Evolutionary conservation across 139 green algal genomes (phyloP), one percentile per base, ranked within the genome.

Genomic region (Mesotaenium endlicherianum): DNA sequence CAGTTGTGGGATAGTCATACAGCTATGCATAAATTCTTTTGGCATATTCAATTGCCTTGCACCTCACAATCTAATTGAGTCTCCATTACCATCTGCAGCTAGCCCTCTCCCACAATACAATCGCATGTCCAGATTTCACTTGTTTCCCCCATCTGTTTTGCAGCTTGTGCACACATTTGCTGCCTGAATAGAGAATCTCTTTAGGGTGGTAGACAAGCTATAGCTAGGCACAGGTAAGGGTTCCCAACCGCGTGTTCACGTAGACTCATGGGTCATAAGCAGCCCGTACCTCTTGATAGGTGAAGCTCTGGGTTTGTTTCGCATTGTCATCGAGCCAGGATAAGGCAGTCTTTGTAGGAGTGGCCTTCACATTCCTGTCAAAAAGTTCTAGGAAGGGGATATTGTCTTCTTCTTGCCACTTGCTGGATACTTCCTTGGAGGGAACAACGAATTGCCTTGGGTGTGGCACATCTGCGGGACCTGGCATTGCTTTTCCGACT

Each of bases 291-390:
- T 83, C 17, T 53, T 43, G 50, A 44, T 77, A 83, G 2, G 77
- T 83, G 55, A 58, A 77, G 26, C 4, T 55, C 55, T 75, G 36
- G 43, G 57, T 36, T 0, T 53, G n/a, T 53, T 60, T n/a, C 0
- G 50, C 77, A 39, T 77, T 81, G 43, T 72, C 77, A 16, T 31
- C 77, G 31, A 83, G 26, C 77, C 77, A 83, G 0, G 55, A 70
- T 16, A 83, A 20, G 43, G 77, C 77, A 43, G 57, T 34, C 55
- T 83, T 83, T 2, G 2, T 30, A 5, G 77, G 77, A n/a, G 20
- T 20, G 34, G 17, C 45, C 34, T 76, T 26, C 44, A 59, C 77
- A 41, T 42, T 41, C 30, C 67, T 20, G 36, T 59, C 57, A 26
- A 83, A 77, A 34, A 74, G 47, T 14, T 83, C 42, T 30, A 83